Base-by-base conservation (phyloP, 2,329 filamentous ascomycete genomes). In the Waltergamsia citrina region DNA sequence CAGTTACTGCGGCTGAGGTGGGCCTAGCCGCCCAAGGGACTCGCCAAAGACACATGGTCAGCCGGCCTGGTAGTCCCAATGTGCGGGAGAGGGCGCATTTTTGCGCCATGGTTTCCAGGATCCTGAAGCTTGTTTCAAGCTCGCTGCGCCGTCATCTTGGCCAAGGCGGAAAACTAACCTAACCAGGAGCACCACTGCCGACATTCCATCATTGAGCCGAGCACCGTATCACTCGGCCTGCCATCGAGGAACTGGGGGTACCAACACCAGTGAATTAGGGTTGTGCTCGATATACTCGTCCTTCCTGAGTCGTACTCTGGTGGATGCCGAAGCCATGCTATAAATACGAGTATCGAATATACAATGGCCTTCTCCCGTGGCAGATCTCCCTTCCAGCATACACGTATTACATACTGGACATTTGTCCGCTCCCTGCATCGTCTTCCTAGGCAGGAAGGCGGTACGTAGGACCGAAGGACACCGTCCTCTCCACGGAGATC, bases 1-100 rank as follows among this genome's bases (percentile, higher is more conserved):
- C 29, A 18, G 29, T 18, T 20, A 4, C 34, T 36, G 28, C 34
- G 34, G 34, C 34, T 36, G 34, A 36, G 28, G 34, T 36, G 34
- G 34, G 28, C 16, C 34, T 30, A 11, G 14, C 31, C 30, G 30
- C 18, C 10, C 16, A 19, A 16, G 17, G 15, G 16, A 9, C 8
- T 10, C 8, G n/a, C 15, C 30, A 11, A 15, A 14, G 22, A 23
- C 31, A 33, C 31, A 32, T 32, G 31, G 31, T 33, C 31, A 33
- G 16, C 31, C 16, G 20, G 21, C 9, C 24, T 12, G 21, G 18
- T n/a, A 30, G 18, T 9, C 11, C 15, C 14, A 25, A n/a, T n/a
- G n/a, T 23, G 34, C 27, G 29, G 34, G 34, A 36, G 29, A 31
- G 27, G 34, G 34, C 34, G 34, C 34, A 36, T 31, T 17, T 16